Evolutionary conservation across 148 eudicot genomes (phyloP), one percentile per base, ranked within the genome.

Genomic region (Cornus florida): DNA sequence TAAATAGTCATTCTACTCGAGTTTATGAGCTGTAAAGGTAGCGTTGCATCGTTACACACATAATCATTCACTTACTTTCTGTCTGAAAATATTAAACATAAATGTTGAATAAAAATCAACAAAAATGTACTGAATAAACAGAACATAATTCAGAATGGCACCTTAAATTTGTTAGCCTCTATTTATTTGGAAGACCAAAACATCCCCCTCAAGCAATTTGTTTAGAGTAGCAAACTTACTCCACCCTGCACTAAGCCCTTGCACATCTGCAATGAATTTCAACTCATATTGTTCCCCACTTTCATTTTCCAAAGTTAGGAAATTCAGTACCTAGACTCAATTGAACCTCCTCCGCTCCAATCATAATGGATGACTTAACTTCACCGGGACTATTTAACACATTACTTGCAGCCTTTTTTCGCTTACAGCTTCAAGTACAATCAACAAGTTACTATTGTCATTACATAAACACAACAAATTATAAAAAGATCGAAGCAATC

Each of bases 211-310:
- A 17, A 86, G 77, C 75, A 92, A 81, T 60, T 88, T 83, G 77
- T 88, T 86, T 22, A 77, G 80, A 60, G 70, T 60, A 59, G 89
- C 87, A 83, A 91, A 91, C 81, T 70, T 82, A 75, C 80, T 88
- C 94, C 93, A 91, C 24, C 97, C 97, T 23, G 77, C 94, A 78
- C 94, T 88, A 53, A 90, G 90, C 82, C 79, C 92, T 8, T 70
- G 14, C 78, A 65, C 73, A 66, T 84, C 79, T 7, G 87, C 79
- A 78, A 89, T 78, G 77, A 81, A 92, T 80, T 86, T 87, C 28
- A 80, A 19, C 53, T 83, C 78, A 74, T 77, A 86, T 35, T 73
- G 79, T 69, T 87, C 84, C 31, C 90, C 94, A 43, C 56, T 83
- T 86, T 91, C 93, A 82, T 85, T 81, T 82, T 91, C 94, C 70